Conservation (phyloP, 129 eudicot species). For the Centella asiatica region DNA sequence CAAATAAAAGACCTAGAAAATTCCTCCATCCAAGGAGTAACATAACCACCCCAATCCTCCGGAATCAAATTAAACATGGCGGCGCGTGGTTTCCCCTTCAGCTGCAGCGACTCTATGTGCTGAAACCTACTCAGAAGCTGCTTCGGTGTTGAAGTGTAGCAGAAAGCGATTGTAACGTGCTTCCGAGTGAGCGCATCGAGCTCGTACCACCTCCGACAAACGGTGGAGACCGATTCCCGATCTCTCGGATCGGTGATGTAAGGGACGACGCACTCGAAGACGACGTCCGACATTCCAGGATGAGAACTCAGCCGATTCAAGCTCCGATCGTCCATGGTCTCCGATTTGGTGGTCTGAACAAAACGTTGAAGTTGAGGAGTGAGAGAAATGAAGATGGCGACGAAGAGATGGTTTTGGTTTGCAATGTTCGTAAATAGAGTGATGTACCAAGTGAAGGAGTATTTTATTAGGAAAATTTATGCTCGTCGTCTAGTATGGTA, state of each 20-base stretch:
- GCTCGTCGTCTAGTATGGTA: too few species aligned
- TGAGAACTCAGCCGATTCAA: neutral
- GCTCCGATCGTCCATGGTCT: neutral
- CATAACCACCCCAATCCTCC: constrained; percentile 30
- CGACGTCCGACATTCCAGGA: constrained; percentile 18
- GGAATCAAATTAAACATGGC: constrained; percentile 28
- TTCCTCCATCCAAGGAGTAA: constrained; percentile 21
- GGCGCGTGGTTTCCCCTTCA: constrained; percentile 31
- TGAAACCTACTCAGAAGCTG: constrained; percentile 14
- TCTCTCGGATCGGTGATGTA: constrained; percentile 29
- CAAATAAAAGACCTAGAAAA: neutral
- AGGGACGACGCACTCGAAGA: constrained; percentile 31
- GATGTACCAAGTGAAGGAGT: too few species aligned
- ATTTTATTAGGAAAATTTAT: too few species aligned
- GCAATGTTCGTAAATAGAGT: too few species aligned
- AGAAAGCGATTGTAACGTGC: constrained; percentile 23
- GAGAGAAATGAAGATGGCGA: too few species aligned
- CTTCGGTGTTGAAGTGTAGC: constrained; percentile 25
- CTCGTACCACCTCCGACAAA: constrained; percentile 28
- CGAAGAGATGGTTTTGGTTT: neutral
- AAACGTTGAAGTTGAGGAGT: neutral
- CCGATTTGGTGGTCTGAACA: too few species aligned
- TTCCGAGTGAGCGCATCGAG: constrained; percentile 22
- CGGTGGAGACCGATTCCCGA: constrained; percentile 24
- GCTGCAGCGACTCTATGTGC: constrained; percentile 20